These are phyloP conservation scores for Bipolaris gigantea DNA, from an alignment of 2,329 filamentous ascomycete genomes.

Conservation along the genomic window DNA sequence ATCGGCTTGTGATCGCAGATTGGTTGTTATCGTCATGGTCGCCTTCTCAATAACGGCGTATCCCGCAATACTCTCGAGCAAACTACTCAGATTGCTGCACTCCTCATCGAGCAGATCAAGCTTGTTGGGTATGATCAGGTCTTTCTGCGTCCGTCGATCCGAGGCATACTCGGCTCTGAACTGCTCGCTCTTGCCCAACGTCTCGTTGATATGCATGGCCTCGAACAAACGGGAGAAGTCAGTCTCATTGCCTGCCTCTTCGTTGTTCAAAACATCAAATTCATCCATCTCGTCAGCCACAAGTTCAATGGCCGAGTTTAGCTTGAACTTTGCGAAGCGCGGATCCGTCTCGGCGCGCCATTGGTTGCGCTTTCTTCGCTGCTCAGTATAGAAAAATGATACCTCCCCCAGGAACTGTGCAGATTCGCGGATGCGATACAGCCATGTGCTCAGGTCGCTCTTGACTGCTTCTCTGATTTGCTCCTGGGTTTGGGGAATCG, in stretches of 20 bases:
- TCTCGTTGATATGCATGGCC: slow-evolving; percentile 94
- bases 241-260: slow-evolving; percentile 76
- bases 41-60: slow-evolving; percentile 96
- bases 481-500: slow-evolving; percentile 88
- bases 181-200: slow-evolving; percentile 86
- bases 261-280: slow-evolving; percentile 92
- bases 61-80: slow-evolving; percentile 90
- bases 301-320: slow-evolving; percentile 94
- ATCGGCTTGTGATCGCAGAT: slow-evolving; percentile 77
- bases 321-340: slow-evolving; percentile 78
- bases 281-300: slow-evolving; percentile 95
- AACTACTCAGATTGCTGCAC: slow-evolving; percentile 79
- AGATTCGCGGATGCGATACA: slow-evolving; percentile 91
- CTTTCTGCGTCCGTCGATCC: slow-evolving; percentile 87
- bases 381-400: slow-evolving; percentile 92
- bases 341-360: slow-evolving; percentile 76
- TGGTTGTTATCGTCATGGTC: slow-evolving; percentile 83
- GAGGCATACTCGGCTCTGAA: slow-evolving; percentile 91
- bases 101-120: slow-evolving; percentile 81
- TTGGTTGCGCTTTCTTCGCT: slow-evolving; percentile 79
- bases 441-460: slow-evolving; percentile 94
- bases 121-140: slow-evolving; percentile 76
- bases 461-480: slow-evolving; percentile 96
- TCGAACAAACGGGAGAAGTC: slow-evolving; percentile 95
- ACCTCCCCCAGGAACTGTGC: slow-evolving; percentile 96